Evolutionary conservation across 108 stramenopile species (phyloP).

Genomic region (Skeletonema grethae): DNA sequence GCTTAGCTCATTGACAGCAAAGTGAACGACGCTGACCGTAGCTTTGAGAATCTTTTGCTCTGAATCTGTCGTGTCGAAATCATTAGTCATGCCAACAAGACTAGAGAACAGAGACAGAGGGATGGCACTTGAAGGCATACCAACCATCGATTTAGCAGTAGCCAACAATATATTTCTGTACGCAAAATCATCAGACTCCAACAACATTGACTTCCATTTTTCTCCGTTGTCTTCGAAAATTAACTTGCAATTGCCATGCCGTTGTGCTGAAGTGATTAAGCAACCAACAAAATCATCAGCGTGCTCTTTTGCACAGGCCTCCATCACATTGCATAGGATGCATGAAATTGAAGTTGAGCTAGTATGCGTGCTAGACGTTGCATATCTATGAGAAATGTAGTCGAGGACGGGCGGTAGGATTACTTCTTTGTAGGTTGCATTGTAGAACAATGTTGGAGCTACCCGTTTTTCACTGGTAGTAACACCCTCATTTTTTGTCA

Average conservation of each 20-base stretch:
- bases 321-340: constrained; percentile 28
- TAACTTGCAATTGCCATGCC: not conserved
- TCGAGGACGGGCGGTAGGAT: constrained; percentile 15
- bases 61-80: not conserved
- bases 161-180: constrained; percentile 29
- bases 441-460: constrained; percentile 16
- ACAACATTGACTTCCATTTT: constrained; percentile 23
- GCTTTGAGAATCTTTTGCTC: constrained; percentile 27
- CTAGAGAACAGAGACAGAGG: constrained; percentile 25
- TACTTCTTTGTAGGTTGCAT: constrained; percentile 14
- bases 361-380: constrained; percentile 1
- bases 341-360: constrained; percentile 6
- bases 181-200: constrained; percentile 11
- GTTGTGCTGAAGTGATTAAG: constrained; percentile 9
- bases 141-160: constrained; percentile 24
- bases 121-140: constrained; percentile 29
- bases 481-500: not conserved
- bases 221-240: constrained; percentile 24
- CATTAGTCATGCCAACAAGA: constrained; percentile 12
- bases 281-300: constrained; percentile 20
- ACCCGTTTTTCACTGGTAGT: constrained; percentile 2
- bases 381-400: constrained; percentile 12
- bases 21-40: constrained; percentile 18
- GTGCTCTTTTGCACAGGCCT: constrained; percentile 10
- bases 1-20: constrained; percentile 12